phyloP scores from a whole-genome alignment of 1,139 yeast genomes.

The Yamadazyma aaseri region DNA sequence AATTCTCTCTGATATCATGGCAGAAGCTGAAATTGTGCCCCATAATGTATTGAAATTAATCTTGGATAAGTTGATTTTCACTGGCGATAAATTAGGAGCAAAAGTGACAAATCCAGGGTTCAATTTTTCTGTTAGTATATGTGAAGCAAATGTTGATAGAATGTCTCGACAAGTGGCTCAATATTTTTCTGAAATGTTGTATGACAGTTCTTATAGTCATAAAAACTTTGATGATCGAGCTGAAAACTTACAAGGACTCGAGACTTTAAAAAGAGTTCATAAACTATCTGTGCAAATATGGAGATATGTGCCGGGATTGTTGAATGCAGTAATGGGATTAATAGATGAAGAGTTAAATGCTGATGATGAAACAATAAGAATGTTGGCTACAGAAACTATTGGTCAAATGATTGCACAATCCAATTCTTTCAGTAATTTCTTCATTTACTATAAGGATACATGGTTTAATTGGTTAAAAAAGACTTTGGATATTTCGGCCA shows the following conservation, averaged over 20 bases:
- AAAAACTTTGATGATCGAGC: slow-evolving; percentile 12
- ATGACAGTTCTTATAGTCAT: slow-evolving; percentile 42
- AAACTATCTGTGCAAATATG: slow-evolving; percentile 66
- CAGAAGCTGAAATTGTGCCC: slow-evolving; percentile 74
- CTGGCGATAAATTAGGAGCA: slow-evolving; percentile 8
- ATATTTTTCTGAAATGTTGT: slow-evolving; percentile 73
- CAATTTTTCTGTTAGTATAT: slow-evolving; percentile 63
- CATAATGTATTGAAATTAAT: slow-evolving; percentile 59
- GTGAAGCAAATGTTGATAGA: slow-evolving; percentile 70
- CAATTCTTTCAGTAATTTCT: slow-evolving; percentile 47
- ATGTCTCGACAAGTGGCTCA: slow-evolving; percentile 79
- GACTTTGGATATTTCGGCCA: slow-evolving; percentile 63
- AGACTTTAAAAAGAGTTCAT: slow-evolving; percentile 59
- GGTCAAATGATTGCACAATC: slow-evolving; percentile 59
- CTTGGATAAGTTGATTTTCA: slow-evolving; percentile 47
- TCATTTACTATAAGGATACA: slow-evolving; percentile 55
- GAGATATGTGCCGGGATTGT: slow-evolving; percentile 73
- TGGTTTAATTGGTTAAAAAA: slow-evolving; percentile 75
- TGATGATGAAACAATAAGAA: slow-evolving; percentile 62
- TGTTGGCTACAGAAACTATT: slow-evolving; percentile 70
- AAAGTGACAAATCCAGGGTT: slow-evolving; percentile 56
- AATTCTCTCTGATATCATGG: slow-evolving; percentile 70
- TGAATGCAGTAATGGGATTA: slow-evolving; percentile 74
- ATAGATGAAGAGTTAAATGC: slow-evolving; percentile 79
- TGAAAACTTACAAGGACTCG: slow-evolving; percentile 27